A percentile compares a stretch with the other conserved stretches of the same genome.
Evolutionary conservation across 2,329 filamentous ascomycete genomes (phyloP).

Genomic region (Chrysoporthe austroafricana): DNA sequence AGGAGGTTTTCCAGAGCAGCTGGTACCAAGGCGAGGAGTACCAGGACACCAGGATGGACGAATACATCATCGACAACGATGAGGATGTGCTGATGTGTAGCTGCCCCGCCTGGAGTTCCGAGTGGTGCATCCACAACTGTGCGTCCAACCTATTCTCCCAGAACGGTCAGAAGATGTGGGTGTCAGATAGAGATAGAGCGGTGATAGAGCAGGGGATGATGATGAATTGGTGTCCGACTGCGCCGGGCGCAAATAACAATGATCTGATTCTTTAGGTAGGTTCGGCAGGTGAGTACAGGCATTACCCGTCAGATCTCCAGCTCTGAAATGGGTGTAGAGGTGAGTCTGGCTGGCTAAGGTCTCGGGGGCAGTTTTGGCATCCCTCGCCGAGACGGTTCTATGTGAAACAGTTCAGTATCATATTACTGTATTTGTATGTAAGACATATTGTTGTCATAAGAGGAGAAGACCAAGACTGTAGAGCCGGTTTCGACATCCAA

Average conservation of each 20-base stretch:
- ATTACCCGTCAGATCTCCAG: not conserved
- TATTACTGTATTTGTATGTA: not conserved
- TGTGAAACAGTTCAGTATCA: not conserved
- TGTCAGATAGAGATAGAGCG: not conserved
- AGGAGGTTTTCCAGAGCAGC: not conserved
- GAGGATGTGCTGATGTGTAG: slow-evolving; percentile 14
- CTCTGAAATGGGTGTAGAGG: not conserved
- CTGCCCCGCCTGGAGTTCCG: not conserved
- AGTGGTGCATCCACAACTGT: not conserved
- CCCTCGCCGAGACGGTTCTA: not conserved
- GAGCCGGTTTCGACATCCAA: too few relatives aligned
- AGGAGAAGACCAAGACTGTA: too few relatives aligned
- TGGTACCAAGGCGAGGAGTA: not conserved
- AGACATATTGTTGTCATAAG: too few relatives aligned
- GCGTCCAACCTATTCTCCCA: slow-evolving; percentile 1
- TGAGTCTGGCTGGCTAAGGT: not conserved
- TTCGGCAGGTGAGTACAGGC: not conserved
- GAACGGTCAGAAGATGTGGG: not conserved
- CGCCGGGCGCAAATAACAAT: not conserved
- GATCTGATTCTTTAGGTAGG: not conserved
- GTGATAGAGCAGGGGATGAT: not conserved
- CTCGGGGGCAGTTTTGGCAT: not conserved
- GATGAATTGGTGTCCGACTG: not conserved
- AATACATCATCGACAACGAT: slow-evolving; percentile 8
- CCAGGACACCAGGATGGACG: not conserved